These are phyloP conservation scores for Rhexocercosporidium sp. DNA, from an alignment of 2,329 filamentous ascomycete species.

Conservation along the genomic window DNA sequence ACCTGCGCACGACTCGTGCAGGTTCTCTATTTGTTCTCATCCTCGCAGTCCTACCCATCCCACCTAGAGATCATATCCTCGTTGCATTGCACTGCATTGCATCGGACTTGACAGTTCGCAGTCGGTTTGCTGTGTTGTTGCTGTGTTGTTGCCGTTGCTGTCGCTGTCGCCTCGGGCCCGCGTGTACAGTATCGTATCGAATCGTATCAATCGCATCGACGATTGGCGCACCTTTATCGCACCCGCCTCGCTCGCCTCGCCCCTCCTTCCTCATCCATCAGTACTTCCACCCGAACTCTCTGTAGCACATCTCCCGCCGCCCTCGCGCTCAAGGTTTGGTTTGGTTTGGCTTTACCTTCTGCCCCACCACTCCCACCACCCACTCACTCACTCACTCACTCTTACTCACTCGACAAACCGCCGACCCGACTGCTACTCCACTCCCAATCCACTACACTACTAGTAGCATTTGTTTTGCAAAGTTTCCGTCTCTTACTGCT, in stretches of 20 bases:
- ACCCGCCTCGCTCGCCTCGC: not conserved
- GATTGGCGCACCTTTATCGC: conserved; percentile 10
- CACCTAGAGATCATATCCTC: not conserved
- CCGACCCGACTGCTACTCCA: conserved; percentile 23
- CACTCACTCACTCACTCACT: conserved; percentile 10
- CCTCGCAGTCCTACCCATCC: not conserved
- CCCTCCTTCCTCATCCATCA: not conserved
- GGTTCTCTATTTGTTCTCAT: not conserved
- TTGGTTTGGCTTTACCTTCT: too few relatives aligned
- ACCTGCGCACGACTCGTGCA: not conserved
- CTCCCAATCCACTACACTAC: not conserved
- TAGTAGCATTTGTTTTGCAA: conserved; percentile 16
- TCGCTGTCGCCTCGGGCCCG: not conserved
- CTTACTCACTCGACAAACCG: conserved; percentile 1
- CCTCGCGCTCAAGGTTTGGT: not conserved
- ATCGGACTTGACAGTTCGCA: not conserved
- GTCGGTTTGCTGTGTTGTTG: not conserved
- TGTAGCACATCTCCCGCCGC: conserved; percentile 11
- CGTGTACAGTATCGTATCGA: too few relatives aligned
- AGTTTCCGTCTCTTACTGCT: conserved; percentile 25
- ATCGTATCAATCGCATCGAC: not conserved
- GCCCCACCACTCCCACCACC: too few relatives aligned
- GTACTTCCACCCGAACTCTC: not conserved
- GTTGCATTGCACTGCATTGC: not conserved
- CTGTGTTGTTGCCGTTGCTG: not conserved